Evolutionary conservation across 352 stramenopile species (phyloP), one percentile per base, ranked within the genome.

Genomic region (Globisporangium canariense): DNA sequence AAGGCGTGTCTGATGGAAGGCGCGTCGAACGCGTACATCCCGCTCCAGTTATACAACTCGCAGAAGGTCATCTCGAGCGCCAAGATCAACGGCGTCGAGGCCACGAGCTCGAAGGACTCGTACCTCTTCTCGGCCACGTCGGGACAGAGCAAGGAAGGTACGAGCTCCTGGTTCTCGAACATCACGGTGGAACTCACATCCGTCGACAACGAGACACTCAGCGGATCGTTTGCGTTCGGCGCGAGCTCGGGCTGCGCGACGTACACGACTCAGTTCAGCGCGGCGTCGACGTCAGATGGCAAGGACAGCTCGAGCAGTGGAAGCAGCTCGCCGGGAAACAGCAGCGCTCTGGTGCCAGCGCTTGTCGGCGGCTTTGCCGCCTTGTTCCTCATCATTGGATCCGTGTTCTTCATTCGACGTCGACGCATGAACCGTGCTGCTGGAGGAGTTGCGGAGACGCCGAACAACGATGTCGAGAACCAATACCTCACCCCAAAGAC

Each of bases 1-100:
- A 85, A 86, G 63, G 86, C 84, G 46, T 94, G 86, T 64, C 65
- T 93, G 6, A 93, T 93, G 84, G 86, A 94, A 58, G 86, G 86
- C 41, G 81, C 80, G 28, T 91, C 82, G 22, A 77, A 77, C 40
- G 78, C 85, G 40, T 94, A 94, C 75, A 81, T 93, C 46, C 86
- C 86, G 43, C 69, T 94, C 51, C 84, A 94, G 74, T 87, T 93
- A 47, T 90, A 79, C 70, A 93, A 93, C 74, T 79, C 83, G 57
- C 75, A 89, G 60, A 89, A 90, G 62, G 72, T 89, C 18, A 89
- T 94, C 25, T 66, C 74, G 14, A 73, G 54, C 38, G 86, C 72
- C 38, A 85, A 71, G 40, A 91, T 93, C 54, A 80, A 86, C 57
- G 70, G 73, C 46, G 66, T 86, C 3, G 68, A 68, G 3, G 84